Evolutionary conservation across 1,284 basidiomycete species (phyloP), one percentile per base, ranked within the genome.

Genomic region (Microbotryum silenes-acaulis): DNA sequence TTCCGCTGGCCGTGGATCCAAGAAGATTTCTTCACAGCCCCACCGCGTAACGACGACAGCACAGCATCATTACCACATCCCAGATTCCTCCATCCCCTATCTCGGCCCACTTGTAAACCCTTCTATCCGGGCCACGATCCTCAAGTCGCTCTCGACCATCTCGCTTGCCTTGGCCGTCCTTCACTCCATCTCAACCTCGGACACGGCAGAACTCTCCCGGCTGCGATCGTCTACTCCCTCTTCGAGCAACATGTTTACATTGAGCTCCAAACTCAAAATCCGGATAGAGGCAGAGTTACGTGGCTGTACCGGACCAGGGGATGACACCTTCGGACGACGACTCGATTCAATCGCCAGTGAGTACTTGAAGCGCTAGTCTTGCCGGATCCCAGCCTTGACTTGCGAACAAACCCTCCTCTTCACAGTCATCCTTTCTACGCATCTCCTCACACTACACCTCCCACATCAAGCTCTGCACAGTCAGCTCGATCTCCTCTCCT

Each of bases 401-500:
- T 16, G 4, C 29, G 6, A 7, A 18, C 16, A 2, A 14, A 12
- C 16, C 18, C 18, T 23, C 14, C 1, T 31, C 8, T 12, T 12
- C 42, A 14, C 37, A 55, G 54, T 27, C 54, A 27, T 55, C 16
- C 54, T 55, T 44, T 55, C 54, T 6, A 55, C 54, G 27, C 54
- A 55, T 31, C 54, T 55, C 20, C 54, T 55, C 45, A 16, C 44
- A 2, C 25, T 29, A 7, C 9, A 51, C 14, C 49, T 51, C 9
- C 49, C 49, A 2, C 49, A 25, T 29, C 29, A 25, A 25, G 25
- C 25, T n/a, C 49, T 51, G 25, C 27, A 27, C 25, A 10, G 14
- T n/a, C 29, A 25, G 7, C 49, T 51, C 14, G 29, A 25, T 20
- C 20, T 27, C 49, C 25, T 51, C 23, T 27, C 49, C 25, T 51